These are phyloP conservation scores for Amaranthus hypochondriacus DNA, from an alignment of 148 eudicot genomes.

Conservation along the genomic window DNA sequence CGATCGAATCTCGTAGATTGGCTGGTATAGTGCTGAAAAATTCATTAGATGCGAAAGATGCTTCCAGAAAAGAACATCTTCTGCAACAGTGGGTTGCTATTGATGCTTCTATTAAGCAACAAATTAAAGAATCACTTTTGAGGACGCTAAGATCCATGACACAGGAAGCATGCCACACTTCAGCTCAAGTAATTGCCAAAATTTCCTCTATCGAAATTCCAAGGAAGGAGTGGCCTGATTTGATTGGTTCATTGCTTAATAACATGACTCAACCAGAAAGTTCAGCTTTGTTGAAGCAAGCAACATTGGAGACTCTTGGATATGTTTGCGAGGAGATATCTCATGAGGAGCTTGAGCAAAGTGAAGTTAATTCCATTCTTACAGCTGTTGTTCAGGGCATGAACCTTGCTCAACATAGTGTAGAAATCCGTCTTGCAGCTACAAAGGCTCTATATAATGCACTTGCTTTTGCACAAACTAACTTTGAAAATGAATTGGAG, in stretches of 20 bases:
- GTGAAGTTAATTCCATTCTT: constrained; percentile 58
- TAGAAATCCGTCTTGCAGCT: constrained; percentile 63
- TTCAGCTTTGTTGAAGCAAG: constrained; percentile 49
- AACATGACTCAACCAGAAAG: constrained; percentile 58
- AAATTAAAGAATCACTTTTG: constrained; percentile 55
- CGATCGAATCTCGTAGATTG: constrained; percentile 59
- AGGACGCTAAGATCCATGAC: constrained; percentile 51
- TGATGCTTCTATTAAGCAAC: constrained; percentile 45
- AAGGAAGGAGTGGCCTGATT: constrained; percentile 68
- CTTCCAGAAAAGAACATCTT: constrained; percentile 45
- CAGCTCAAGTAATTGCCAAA: constrained; percentile 74
- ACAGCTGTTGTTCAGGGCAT: constrained; percentile 83
- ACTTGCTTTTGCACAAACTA: constrained; percentile 73
- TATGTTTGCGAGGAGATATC: constrained; percentile 78
- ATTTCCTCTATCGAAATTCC: constrained; percentile 68
- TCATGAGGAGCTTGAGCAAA: constrained; percentile 54
- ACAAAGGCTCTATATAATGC: constrained; percentile 70
- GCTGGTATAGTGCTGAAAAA: constrained; percentile 79
- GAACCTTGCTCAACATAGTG: constrained; percentile 46
- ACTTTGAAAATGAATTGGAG: constrained; percentile 73
- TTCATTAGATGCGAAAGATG: constrained; percentile 70
- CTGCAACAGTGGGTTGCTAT: constrained; percentile 58
- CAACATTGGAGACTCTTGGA: constrained; percentile 70
- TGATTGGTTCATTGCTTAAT: constrained; percentile 49
- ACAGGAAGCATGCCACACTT: constrained; percentile 61